Conservation (phyloP, 2,329 filamentous ascomycete genomes). For the Fusarium sp. region DNA sequence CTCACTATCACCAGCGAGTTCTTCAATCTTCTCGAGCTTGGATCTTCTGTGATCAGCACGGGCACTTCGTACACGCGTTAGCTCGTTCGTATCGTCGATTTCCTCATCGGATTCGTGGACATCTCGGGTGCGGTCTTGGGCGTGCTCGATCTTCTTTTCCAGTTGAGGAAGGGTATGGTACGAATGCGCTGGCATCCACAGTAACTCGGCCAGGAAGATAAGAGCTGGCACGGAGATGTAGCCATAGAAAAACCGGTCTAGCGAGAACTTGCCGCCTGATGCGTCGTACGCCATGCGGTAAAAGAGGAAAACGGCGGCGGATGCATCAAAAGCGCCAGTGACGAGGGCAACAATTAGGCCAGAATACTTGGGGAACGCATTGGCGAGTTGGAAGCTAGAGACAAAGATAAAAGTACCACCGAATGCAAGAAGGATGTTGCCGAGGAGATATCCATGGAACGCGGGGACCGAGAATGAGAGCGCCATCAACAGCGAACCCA, state of each 20-base stretch:
- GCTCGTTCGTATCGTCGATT: slow-evolving; percentile 58
- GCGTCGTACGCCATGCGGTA: slow-evolving; percentile 77
- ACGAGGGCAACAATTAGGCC: slow-evolving; percentile 80
- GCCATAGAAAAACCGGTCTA: slow-evolving; percentile 54
- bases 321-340: slow-evolving; percentile 85
- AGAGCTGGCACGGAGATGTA: slow-evolving; percentile 52
- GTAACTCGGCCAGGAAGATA: slow-evolving; percentile 51
- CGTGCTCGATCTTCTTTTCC: slow-evolving; percentile 54
- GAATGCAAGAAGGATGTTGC: slow-evolving; percentile 79
- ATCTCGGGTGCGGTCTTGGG: slow-evolving; percentile 52
- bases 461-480: slow-evolving; percentile 69
- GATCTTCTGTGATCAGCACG: slow-evolving; percentile 64
- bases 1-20: slow-evolving; percentile 67
- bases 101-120: slow-evolving; percentile 66
- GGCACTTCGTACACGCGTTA: slow-evolving; percentile 55
- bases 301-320: slow-evolving; percentile 78
- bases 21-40: slow-evolving; percentile 71
- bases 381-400: slow-evolving; percentile 83
- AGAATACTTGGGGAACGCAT: slow-evolving; percentile 79
- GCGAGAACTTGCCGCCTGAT: slow-evolving; percentile 54
- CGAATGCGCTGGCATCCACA: slow-evolving; percentile 53
- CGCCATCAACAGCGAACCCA: slow-evolving; percentile 78
- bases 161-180: slow-evolving; percentile 55
- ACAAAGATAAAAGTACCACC: slow-evolving; percentile 86
- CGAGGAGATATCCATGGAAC: slow-evolving; percentile 79